phyloP scores from a whole-genome alignment of 345 rosid genomes.

The Anastatica hierochuntica region DNA sequence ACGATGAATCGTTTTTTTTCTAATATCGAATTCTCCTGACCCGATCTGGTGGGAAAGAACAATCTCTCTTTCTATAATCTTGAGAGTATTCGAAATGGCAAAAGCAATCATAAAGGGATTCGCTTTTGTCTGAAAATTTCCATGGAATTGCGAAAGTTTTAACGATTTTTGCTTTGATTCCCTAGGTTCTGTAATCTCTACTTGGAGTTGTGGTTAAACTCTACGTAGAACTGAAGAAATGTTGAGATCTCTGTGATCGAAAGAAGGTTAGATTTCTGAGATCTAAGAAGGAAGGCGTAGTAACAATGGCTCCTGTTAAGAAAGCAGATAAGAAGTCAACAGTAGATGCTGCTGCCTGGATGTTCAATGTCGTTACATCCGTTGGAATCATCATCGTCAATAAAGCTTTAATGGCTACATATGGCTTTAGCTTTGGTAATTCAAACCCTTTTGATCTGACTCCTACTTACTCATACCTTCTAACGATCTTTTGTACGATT shows the following conservation, averaged over 20 bases:
- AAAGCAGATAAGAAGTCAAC: conserved; percentile 61
- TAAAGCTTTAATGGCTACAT: conserved; percentile 88
- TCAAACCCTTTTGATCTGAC: neutral
- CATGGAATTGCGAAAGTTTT: too few relatives aligned
- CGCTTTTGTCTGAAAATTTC: too few relatives aligned
- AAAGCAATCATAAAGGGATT: neutral
- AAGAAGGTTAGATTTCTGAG: neutral
- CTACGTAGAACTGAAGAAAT: too few relatives aligned
- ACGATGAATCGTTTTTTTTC: neutral
- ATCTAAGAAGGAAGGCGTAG: neutral
- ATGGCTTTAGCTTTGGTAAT: conserved; percentile 80
- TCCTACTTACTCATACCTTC: too few relatives aligned
- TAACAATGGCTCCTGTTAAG: conserved; percentile 48
- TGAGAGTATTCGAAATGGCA: neutral
- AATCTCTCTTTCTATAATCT: too few relatives aligned
- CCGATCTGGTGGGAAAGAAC: neutral
- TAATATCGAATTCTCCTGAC: neutral
- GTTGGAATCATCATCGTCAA: conserved; percentile 84
- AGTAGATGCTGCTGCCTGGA: conserved; percentile 75
- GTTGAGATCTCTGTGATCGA: too few relatives aligned
- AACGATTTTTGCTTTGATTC: too few relatives aligned
- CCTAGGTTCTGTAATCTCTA: neutral
- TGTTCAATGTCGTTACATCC: conserved; percentile 82
- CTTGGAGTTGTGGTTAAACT: too few relatives aligned
- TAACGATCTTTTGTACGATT: too few relatives aligned